Evolutionary conservation across 306 rosid genomes (phyloP).

Genomic region (Arachis stenosperma): DNA sequence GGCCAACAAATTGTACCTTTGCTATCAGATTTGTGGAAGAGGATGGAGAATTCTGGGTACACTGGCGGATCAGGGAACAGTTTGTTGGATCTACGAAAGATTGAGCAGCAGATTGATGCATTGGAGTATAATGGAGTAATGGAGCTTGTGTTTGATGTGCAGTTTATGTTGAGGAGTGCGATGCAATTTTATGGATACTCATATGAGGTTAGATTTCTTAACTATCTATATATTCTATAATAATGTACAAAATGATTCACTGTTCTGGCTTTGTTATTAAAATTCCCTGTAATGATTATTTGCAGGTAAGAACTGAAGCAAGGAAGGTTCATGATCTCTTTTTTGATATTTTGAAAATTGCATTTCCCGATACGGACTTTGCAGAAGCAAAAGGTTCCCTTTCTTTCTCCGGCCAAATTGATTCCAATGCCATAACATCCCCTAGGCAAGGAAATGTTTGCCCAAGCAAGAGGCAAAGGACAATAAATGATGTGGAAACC

Average conservation of each 20-base stretch:
- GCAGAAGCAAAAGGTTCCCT: slow-evolving; percentile 74
- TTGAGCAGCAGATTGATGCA: slow-evolving; percentile 84
- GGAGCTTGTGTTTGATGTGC: slow-evolving; percentile 92
- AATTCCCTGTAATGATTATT: slow-evolving; percentile 31
- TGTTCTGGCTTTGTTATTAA: slow-evolving; percentile 5
- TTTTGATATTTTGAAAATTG: slow-evolving; percentile 77
- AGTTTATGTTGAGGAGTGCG: slow-evolving; percentile 83
- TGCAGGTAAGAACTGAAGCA: slow-evolving; percentile 85
- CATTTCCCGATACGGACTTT: slow-evolving; percentile 82
- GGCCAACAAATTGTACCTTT: slow-evolving; percentile 88
- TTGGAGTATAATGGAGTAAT: slow-evolving; percentile 79
- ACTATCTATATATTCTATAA: background rate
- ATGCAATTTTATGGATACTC: slow-evolving; percentile 81
- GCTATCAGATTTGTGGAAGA: slow-evolving; percentile 92
- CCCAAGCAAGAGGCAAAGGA: slow-evolving; percentile 72
- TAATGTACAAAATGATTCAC: background rate
- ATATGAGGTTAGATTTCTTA: slow-evolving; percentile 69
- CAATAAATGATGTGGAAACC: slow-evolving; percentile 56
- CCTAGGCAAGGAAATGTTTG: slow-evolving; percentile 55
- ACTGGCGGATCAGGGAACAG: slow-evolving; percentile 63
- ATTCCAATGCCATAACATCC: slow-evolving; percentile 48
- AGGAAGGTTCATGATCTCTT: slow-evolving; percentile 91
- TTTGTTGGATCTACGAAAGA: slow-evolving; percentile 76
- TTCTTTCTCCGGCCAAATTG: slow-evolving; percentile 57
- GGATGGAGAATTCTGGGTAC: slow-evolving; percentile 67